A percentile compares a stretch with the other conserved stretches of the same genome.
Conservation (phyloP, 2,329 filamentous ascomycete genomes). For the Emmonsiellopsis sp. region DNA sequence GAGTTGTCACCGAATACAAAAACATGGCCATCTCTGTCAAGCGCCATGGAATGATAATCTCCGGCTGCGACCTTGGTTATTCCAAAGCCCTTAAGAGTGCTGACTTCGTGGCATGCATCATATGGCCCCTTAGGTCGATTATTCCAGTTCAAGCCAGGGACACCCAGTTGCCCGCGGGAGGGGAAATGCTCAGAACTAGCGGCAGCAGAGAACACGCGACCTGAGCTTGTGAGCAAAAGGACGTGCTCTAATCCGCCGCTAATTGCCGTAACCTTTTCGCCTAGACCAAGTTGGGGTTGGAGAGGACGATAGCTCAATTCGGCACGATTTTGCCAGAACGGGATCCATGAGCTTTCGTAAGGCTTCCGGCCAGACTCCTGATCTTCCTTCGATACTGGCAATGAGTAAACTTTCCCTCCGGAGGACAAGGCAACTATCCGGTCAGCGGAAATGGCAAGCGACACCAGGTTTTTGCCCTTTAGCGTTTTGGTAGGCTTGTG, state of each 20-base stretch:
- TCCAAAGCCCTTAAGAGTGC: conserved; percentile 59
- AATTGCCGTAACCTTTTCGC: conserved; percentile 66
- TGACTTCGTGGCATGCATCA: conserved; percentile 74
- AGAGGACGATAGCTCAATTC: conserved; percentile 64
- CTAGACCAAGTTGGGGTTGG: conserved; percentile 57
- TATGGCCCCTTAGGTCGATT: conserved; percentile 69
- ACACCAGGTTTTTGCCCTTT: conserved; percentile 68
- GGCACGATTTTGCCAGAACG: conserved; percentile 57
- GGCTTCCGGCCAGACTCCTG: conserved; percentile 57
- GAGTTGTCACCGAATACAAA: conserved; percentile 90
- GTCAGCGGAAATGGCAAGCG: conserved; percentile 69
- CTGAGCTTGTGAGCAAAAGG: conserved; percentile 72
- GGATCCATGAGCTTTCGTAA: conserved; percentile 60
- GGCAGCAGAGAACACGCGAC: conserved; percentile 82
- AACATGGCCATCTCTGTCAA: conserved; percentile 66
- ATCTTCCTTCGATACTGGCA: conserved; percentile 67
- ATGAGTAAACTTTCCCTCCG: conserved; percentile 70
- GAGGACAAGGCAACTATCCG: conserved; percentile 71
- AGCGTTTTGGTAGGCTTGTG: conserved; percentile 62
- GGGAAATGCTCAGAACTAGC: conserved; percentile 72
- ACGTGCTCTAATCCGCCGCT: conserved; percentile 76
- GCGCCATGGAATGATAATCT: conserved; percentile 73
- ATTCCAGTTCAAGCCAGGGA: conserved; percentile 72
- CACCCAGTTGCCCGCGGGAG: conserved; percentile 73
- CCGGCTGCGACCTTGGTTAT: conserved; percentile 71